These are phyloP conservation scores for Mortierella sp. DNA, from an alignment of 371 early-diverging fungal genomes.

Conservation along the genomic window DNA sequence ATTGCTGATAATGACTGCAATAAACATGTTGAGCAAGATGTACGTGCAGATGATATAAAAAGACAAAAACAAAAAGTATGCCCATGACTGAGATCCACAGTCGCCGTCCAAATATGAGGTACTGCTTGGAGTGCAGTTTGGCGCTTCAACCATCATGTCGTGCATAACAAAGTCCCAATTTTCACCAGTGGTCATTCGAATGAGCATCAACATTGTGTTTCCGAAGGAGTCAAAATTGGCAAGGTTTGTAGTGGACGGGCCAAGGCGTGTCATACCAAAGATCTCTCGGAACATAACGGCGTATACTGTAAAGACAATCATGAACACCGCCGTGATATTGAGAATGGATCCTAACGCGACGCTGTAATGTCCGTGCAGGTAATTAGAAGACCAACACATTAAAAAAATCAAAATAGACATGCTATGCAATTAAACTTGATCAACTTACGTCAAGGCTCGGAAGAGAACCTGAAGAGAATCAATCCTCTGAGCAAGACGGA, in stretches of 20 bases:
- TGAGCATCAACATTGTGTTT: slow-evolving; percentile 60
- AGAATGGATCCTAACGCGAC: slow-evolving; percentile 62
- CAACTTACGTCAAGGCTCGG: slow-evolving; percentile 59
- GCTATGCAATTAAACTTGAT: neutral
- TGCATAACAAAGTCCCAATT: slow-evolving; percentile 73
- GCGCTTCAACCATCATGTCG: slow-evolving; percentile 60
- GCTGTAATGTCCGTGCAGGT: slow-evolving; percentile 28
- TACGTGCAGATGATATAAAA: slow-evolving; percentile 69
- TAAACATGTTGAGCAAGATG: slow-evolving; percentile 67
- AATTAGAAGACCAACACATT: neutral
- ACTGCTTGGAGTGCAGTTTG: slow-evolving; percentile 58
- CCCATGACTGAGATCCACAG: slow-evolving; percentile 62
- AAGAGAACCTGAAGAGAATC: slow-evolving; percentile 65
- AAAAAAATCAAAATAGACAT: neutral
- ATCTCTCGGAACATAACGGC: slow-evolving; percentile 64
- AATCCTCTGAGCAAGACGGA: slow-evolving; percentile 64
- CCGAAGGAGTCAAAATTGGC: slow-evolving; percentile 63
- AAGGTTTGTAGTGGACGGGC: slow-evolving; percentile 61
- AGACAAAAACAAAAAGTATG: slow-evolving; percentile 59
- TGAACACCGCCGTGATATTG: slow-evolving; percentile 62
- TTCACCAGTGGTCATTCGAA: slow-evolving; percentile 69
- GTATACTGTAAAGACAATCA: slow-evolving; percentile 61
- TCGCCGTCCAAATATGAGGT: slow-evolving; percentile 64
- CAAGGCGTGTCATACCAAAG: slow-evolving; percentile 63
- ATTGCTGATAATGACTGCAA: slow-evolving; percentile 69